Conservation (phyloP, 2,329 filamentous ascomycete genomes). For the Hymenotorrendiella dingleyae region DNA sequence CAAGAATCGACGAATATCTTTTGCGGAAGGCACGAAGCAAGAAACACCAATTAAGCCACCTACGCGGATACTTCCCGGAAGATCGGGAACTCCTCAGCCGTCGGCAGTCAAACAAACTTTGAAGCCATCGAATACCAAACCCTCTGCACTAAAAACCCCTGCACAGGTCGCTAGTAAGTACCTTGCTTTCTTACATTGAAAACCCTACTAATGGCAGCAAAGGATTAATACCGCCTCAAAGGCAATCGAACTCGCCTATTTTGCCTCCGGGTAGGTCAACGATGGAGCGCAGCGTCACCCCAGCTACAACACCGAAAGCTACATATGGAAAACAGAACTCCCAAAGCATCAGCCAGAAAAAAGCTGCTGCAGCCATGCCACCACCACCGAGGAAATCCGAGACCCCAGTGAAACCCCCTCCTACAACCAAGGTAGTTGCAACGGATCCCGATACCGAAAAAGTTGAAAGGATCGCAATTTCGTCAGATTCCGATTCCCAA, state of each 20-base stretch:
- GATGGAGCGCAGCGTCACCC: background rate
- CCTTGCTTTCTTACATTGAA: background rate
- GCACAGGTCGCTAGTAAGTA: background rate
- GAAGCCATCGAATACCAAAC: conserved; percentile 2
- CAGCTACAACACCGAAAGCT: background rate
- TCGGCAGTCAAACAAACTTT: background rate
- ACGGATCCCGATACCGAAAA: background rate
- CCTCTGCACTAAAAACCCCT: background rate
- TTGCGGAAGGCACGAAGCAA: conserved; percentile 11
- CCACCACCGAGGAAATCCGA: background rate
- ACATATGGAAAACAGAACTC: too few species aligned
- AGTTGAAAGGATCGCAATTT: too few species aligned
- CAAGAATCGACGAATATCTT: conserved; percentile 16
- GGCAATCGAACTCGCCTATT: conserved; percentile 5
- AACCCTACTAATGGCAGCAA: conserved; percentile 1
- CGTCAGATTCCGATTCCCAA: background rate
- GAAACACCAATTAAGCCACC: conserved; percentile 6
- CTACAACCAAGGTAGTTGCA: background rate
- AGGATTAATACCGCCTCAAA: conserved; percentile 2
- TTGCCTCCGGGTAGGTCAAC: conserved; percentile 7
- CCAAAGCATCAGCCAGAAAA: too few species aligned
- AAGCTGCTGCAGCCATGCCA: background rate
- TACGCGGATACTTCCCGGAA: conserved; percentile 5
- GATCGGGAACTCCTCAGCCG: conserved; percentile 1
- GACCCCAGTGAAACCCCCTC: background rate